Evolutionary conservation across 352 stramenopile genomes (phyloP), one percentile per base, ranked within the genome.

Genomic region (Phytophthora europaea): DNA sequence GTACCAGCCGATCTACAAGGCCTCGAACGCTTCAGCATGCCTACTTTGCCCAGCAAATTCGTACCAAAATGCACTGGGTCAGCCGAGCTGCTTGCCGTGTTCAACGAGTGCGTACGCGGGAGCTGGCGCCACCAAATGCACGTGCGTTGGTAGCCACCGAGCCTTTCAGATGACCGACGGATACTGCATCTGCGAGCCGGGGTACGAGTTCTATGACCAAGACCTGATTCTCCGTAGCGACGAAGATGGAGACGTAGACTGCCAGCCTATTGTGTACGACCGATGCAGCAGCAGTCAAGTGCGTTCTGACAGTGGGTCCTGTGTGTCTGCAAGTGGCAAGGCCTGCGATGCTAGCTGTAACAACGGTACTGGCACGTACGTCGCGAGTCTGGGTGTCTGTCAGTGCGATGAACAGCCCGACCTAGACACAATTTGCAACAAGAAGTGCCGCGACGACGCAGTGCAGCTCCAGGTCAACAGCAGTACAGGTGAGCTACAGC

Each of bases 141-240:
- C 81, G 4, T 98, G 94, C 48, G 76, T 91, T 26, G 94, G 94
- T 6, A 91, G 82, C 31, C 92, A 98, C 70, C 90, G 94, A 8
- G 91, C 91, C 5, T 98, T 98, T 62, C 92, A 98, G 67, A 91
- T 94, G 80, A 92, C 82, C 0, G 90, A 98, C 43, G 94, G 94
- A 2, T 96, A 94, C 61, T 98, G 94, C 61, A 95, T 98, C 22
- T 98, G 94, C 50, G 82, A 96, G 60, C 92, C 94, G 13, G 91
- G 92, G 8, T 98, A 93, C 70, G 93, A 98, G 61, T 98, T 97
- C 58, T 98, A 97, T 62, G 94, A 98, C 60, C 76, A 89, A 57
- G 87, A 97, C 26, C 78, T 97, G 58, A 80, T 98, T 3, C 73
- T 94, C 10, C 79, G 87, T 10, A 94, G 84, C 52, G 89, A 96